Conservation (phyloP, 2,329 filamentous ascomycete genomes). For the Aspergillus sp. region DNA sequence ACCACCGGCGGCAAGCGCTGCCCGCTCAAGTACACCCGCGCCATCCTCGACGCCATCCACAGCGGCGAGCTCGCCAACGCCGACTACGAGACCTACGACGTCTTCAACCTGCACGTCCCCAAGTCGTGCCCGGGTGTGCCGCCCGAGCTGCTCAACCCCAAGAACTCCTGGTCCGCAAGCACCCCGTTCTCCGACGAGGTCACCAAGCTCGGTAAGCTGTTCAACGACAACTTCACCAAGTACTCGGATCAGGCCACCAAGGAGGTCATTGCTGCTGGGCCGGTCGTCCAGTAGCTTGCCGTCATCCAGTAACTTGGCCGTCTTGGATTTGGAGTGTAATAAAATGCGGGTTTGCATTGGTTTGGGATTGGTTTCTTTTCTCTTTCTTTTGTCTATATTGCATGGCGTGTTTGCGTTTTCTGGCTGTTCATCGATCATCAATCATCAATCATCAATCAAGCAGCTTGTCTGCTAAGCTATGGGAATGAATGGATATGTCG, state of each 20-base stretch:
- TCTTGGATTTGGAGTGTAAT: too few species aligned
- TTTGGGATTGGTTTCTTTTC: constrained; percentile 3
- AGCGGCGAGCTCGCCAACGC: constrained; percentile 86
- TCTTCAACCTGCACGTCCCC: constrained; percentile 96
- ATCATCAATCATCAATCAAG: too few species aligned
- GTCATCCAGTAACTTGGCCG: too few species aligned
- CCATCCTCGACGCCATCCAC: constrained; percentile 97
- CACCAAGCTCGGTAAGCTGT: constrained; percentile 77
- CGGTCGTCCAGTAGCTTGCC: constrained; percentile 19
- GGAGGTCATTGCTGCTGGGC: constrained; percentile 57
- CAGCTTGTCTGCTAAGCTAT: too few species aligned
- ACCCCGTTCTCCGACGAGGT: constrained; percentile 79
- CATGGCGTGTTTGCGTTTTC: too few species aligned
- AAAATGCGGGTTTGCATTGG: constrained; percentile 4
- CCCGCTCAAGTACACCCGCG: constrained; percentile 96
- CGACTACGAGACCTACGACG: constrained; percentile 89
- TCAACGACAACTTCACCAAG: constrained; percentile 97
- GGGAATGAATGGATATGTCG: too few species aligned
- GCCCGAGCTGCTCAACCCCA: constrained; percentile 85
- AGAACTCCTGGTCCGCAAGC: constrained; percentile 80
- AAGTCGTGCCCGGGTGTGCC: constrained; percentile 84
- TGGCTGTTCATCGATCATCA: too few species aligned
- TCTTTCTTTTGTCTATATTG: constrained; percentile 14
- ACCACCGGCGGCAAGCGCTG: constrained; percentile 91
- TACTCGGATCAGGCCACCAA: constrained; percentile 75